Percentiles rank a stretch among this genome's conserved stretches.
phyloP scores from a whole-genome alignment of 352 stramenopile species.

The Globisporangium splendens region DNA sequence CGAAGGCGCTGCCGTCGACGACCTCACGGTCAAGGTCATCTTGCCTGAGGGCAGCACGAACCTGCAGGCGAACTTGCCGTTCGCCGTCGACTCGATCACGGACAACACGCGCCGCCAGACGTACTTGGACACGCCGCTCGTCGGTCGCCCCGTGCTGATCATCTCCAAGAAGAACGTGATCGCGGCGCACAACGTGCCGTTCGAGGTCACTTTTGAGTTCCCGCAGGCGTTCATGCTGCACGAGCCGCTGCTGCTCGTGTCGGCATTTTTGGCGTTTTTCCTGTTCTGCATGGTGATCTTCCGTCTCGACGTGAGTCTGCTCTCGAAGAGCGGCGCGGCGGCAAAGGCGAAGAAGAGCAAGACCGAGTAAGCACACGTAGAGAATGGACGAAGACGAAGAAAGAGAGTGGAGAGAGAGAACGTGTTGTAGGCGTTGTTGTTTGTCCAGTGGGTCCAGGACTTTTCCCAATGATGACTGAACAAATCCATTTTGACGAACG shows the following conservation, averaged over 20 bases:
- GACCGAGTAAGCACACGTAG: conserved; percentile 38
- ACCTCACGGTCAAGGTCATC: conserved; percentile 86
- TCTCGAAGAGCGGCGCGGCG: conserved; percentile 20
- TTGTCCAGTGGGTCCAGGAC: not conserved
- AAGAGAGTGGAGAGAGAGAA: conserved; percentile 7
- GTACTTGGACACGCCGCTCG: conserved; percentile 79
- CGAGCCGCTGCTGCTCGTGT: conserved; percentile 84
- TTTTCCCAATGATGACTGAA: not conserved
- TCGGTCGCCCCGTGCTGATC: conserved; percentile 79
- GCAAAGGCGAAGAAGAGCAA: conserved; percentile 51
- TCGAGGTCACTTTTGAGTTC: conserved; percentile 87
- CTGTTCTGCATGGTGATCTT: conserved; percentile 84
- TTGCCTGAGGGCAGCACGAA: conserved; percentile 79
- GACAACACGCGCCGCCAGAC: conserved; percentile 74
- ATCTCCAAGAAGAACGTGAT: conserved; percentile 85
- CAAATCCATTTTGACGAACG: conserved; percentile 9
- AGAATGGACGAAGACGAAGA: conserved; percentile 1
- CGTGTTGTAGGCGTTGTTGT: not conserved
- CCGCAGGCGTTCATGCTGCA: conserved; percentile 77
- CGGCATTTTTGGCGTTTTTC: conserved; percentile 81
- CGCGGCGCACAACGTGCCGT: conserved; percentile 76
- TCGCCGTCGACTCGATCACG: conserved; percentile 51
- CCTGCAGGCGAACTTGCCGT: conserved; percentile 74
- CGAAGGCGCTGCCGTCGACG: conserved; percentile 74
- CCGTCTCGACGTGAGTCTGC: conserved; percentile 78